Conservation (phyloP, 2,329 filamentous ascomycete genomes). For the Magnaporthales sp. region DNA sequence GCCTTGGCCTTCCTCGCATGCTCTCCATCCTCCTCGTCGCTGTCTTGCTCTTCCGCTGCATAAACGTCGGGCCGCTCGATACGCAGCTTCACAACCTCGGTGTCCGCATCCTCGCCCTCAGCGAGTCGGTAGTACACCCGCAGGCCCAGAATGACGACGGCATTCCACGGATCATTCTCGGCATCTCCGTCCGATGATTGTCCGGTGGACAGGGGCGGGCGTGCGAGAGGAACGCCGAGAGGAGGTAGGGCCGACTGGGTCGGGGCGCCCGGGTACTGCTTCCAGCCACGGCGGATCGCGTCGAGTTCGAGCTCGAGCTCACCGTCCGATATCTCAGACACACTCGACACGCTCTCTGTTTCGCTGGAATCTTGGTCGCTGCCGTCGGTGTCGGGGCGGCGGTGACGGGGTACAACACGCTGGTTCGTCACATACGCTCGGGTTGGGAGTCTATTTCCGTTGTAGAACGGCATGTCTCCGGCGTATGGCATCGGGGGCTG, state of each 20-base stretch:
- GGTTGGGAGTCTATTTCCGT: not conserved
- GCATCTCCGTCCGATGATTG: conserved; percentile 32
- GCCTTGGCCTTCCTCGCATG: conserved; percentile 8
- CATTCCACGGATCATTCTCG: conserved; percentile 51
- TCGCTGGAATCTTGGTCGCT: conserved; percentile 8
- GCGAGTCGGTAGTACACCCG: conserved; percentile 44
- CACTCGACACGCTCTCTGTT: conserved; percentile 14
- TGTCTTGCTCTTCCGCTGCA: conserved; percentile 24
- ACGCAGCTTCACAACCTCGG: conserved; percentile 15
- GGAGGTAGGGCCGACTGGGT: not conserved
- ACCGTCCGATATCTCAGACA: conserved; percentile 15
- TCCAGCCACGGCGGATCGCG: conserved; percentile 3
- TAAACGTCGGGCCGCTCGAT: conserved; percentile 18
- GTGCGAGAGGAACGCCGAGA: not conserved
- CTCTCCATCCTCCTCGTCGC: conserved; percentile 7
- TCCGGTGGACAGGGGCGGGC: too few species aligned
- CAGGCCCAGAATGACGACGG: conserved; percentile 50
- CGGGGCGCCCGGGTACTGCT: not conserved
- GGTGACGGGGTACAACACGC: not conserved
- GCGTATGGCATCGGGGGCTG: not conserved
- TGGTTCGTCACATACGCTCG: not conserved
- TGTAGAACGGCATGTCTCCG: not conserved
- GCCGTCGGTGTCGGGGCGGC: not conserved
- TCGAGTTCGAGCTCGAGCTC: conserved; percentile 18
- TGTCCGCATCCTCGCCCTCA: conserved; percentile 7